These are phyloP conservation scores for Hippophae gyantsensis DNA, from an alignment of 306 rosid species.

Conservation along the genomic window DNA sequence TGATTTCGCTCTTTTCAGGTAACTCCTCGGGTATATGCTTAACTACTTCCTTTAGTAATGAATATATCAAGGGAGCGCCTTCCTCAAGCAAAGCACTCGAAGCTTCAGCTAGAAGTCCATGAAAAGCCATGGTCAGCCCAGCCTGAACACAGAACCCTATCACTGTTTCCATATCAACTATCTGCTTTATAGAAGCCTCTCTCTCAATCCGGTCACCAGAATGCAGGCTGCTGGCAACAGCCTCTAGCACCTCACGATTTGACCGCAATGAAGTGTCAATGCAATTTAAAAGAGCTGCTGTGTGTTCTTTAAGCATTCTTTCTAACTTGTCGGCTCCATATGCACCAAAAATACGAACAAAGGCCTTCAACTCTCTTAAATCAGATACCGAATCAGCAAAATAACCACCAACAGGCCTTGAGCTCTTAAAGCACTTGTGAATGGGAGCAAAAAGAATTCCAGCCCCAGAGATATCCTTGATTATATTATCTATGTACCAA, in stretches of 20 bases:
- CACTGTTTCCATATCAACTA: constrained; percentile 80
- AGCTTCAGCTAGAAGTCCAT: constrained; percentile 75
- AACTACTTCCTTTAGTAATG: constrained; percentile 65
- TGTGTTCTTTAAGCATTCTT: constrained; percentile 90
- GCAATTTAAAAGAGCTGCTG: constrained; percentile 97
- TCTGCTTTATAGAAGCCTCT: constrained; percentile 77
- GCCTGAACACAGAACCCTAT: constrained; percentile 88
- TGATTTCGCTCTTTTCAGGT: constrained; percentile 75
- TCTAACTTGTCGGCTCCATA: constrained; percentile 92
- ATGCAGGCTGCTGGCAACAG: constrained; percentile 73
- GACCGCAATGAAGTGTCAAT: constrained; percentile 85
- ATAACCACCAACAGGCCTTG: constrained; percentile 98
- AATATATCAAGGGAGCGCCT: constrained; percentile 80
- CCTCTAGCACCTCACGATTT: constrained; percentile 78
- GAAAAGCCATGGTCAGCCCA: constrained; percentile 85
- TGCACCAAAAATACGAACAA: constrained; percentile 85
- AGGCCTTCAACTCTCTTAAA: constrained; percentile 73
- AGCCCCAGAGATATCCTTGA: constrained; percentile 86
- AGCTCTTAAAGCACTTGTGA: constrained; percentile 92
- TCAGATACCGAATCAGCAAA: constrained; percentile 98
- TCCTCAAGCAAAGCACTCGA: constrained; percentile 79
- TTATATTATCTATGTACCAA: constrained; percentile 93
- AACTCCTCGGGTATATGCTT: constrained; percentile 75
- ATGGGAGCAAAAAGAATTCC: constrained; percentile 87
- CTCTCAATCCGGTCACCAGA: constrained; percentile 86